Percentiles rank a stretch among this genome's conserved stretches.
phyloP scores from a whole-genome alignment of 345 rosid species.

The thale cress (Arabidopsis thaliana) region TAIR10.1 NC_003071.7:19337001-19337500 shows the following conservation, averaged over 20 bases:
- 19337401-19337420: constrained; percentile 52
- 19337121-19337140: neutral
- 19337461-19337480: constrained; percentile 94
- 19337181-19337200: constrained; percentile 65
- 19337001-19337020: constrained; percentile 63
- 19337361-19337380: constrained; percentile 61
- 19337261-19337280: constrained; percentile 52
- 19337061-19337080: constrained; percentile 52
- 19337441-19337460: constrained; percentile 73
- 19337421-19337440: constrained; percentile 68
- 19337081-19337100: constrained; percentile 41
- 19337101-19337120: constrained; percentile 49
- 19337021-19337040: constrained; percentile 69
- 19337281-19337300: constrained; percentile 73
- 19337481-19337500: constrained; percentile 90
- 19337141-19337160: constrained; percentile 78
- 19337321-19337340: constrained; percentile 87
- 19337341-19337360: constrained; percentile 72
- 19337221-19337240: constrained; percentile 98
- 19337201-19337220: constrained; percentile 84
- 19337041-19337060: constrained; percentile 71
- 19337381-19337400: constrained; percentile 68
- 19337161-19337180: constrained; percentile 66
- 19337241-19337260: constrained; percentile 93
- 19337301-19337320: constrained; percentile 81